Percentiles rank a stretch among this genome's conserved stretches.
Evolutionary conservation across 1,139 yeast species (phyloP).

Genomic region (Yamadazyma buinensis): DNA sequence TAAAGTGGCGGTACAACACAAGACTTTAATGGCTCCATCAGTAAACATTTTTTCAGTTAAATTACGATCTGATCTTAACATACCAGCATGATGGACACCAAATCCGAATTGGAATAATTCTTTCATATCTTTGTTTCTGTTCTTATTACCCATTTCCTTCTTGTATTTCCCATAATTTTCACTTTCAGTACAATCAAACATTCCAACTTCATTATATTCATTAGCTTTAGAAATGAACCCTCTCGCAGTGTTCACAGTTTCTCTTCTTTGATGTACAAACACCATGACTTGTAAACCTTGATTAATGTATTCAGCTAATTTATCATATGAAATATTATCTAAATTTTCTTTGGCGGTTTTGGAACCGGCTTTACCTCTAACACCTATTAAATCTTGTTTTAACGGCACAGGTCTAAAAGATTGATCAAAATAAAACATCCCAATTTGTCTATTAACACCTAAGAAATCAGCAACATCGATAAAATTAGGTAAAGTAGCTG

Average conservation of each 20-base stretch:
- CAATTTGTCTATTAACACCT: constrained; percentile 84
- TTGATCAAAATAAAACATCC: constrained; percentile 92
- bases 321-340: constrained; percentile 75
- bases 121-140: constrained; percentile 72
- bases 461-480: constrained; percentile 94
- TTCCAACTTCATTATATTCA: constrained; percentile 47
- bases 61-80: constrained; percentile 88
- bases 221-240: constrained; percentile 70
- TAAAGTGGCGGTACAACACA: constrained; percentile 94
- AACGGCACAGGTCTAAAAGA: constrained; percentile 93
- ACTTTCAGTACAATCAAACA: constrained; percentile 61
- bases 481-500: constrained; percentile 94
- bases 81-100: constrained; percentile 97
- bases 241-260: constrained; percentile 80
- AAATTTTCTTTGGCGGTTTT: constrained; percentile 72
- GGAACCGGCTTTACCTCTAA: constrained; percentile 71
- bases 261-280: constrained; percentile 93
- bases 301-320: constrained; percentile 60
- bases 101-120: constrained; percentile 82
- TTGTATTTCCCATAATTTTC: constrained; percentile 45
- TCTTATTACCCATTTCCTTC: constrained; percentile 64
- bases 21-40: constrained; percentile 80
- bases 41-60: constrained; percentile 84
- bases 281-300: constrained; percentile 92
- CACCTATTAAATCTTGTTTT: constrained; percentile 85